Evolutionary conservation across 345 rosid species (phyloP).

Genomic region (Trapa incisa): DNA sequence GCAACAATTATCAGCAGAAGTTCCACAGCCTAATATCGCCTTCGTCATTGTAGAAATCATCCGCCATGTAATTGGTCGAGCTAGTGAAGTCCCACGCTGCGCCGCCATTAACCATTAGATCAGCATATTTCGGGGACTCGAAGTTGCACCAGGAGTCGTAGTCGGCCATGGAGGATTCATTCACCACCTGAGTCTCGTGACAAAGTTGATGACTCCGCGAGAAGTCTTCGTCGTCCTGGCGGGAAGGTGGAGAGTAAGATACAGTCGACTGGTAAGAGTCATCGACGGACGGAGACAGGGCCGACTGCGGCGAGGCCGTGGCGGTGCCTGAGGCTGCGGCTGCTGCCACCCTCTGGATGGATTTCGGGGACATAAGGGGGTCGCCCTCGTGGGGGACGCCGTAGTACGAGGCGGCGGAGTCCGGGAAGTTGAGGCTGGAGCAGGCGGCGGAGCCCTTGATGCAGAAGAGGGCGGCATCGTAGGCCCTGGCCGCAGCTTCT

Average conservation of each 20-base stretch:
- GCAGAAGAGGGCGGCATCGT: conserved; percentile 90
- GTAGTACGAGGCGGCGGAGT: conserved; percentile 22
- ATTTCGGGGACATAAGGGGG: conserved; percentile 63
- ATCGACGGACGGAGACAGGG: conserved; percentile 10
- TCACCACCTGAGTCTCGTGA: not conserved
- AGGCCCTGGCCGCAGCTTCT: conserved; percentile 96
- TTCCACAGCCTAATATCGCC: conserved; percentile 72
- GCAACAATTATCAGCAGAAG: conserved; percentile 30
- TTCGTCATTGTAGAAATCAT: conserved; percentile 50
- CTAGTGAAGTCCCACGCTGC: conserved; percentile 2
- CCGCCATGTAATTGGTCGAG: conserved; percentile 25
- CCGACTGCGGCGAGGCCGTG: not conserved
- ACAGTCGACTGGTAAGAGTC: conserved; percentile 19
- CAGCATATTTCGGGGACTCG: conserved; percentile 50
- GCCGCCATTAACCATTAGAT: conserved; percentile 7
- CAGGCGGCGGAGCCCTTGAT: conserved; percentile 66
- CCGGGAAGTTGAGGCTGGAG: conserved; percentile 70
- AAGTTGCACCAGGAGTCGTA: conserved; percentile 39
- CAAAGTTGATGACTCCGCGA: conserved; percentile 12
- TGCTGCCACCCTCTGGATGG: conserved; percentile 79
- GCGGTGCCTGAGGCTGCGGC: conserved; percentile 34
- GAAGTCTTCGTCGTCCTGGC: conserved; percentile 27
- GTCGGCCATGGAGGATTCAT: conserved; percentile 8
- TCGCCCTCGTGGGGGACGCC: conserved; percentile 19
- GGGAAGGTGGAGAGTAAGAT: conserved; percentile 33